A percentile compares a stretch with the other conserved stretches of the same genome.
Conservation (phyloP, 306 rosid species). For the Cyclanthera cordifolia region DNA sequence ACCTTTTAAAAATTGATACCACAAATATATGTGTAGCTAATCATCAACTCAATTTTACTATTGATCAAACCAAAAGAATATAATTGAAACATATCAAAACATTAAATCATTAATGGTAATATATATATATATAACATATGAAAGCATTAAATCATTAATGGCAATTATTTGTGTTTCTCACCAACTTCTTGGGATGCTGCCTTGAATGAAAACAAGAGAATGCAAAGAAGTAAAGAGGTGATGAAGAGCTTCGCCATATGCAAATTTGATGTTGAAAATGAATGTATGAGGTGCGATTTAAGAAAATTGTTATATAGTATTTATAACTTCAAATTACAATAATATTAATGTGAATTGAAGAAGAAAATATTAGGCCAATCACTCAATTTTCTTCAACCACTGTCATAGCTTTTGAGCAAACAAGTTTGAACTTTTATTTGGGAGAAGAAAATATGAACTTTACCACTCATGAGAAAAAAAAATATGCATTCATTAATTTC, state of each 20-base stretch:
- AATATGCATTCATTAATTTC: not conserved
- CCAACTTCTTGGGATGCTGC: conserved; percentile 14
- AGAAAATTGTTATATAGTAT: not conserved
- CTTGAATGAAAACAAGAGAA: conserved; percentile 8
- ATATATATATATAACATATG: too few species aligned
- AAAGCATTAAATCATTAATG: too few species aligned
- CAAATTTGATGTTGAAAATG: not conserved
- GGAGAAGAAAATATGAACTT: conserved; percentile 5
- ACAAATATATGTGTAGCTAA: too few species aligned
- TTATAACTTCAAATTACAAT: not conserved
- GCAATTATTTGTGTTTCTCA: not conserved
- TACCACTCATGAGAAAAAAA: not conserved
- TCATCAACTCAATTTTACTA: too few species aligned
- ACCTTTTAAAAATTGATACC: too few species aligned
- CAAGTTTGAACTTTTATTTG: not conserved
- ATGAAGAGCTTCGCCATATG: not conserved
- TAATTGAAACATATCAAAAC: too few species aligned
- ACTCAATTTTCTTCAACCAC: conserved; percentile 1
- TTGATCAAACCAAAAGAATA: too few species aligned
- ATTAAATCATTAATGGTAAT: too few species aligned
- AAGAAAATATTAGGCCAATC: not conserved
- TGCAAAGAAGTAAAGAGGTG: not conserved
- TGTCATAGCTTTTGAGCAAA: not conserved
- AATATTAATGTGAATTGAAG: conserved; percentile 7
- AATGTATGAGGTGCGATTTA: not conserved